phyloP scores from a whole-genome alignment of 225 moss, liverwort and hornwort genomes.

The Polytrichum commune region DNA sequence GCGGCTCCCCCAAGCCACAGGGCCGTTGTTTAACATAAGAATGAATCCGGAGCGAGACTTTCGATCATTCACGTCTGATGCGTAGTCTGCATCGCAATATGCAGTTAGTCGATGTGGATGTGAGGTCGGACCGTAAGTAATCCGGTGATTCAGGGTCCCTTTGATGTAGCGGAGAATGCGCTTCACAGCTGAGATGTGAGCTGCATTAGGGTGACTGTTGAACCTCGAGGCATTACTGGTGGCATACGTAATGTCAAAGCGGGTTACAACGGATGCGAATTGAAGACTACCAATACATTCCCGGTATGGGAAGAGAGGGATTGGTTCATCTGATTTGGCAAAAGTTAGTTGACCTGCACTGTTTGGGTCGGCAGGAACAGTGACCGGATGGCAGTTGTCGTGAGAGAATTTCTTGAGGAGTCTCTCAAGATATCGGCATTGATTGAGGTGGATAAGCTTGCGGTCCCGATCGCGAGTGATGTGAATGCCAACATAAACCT shows the following conservation, averaged over 20 bases:
- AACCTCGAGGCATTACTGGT: neutral
- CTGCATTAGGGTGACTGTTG: neutral
- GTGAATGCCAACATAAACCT: no score
- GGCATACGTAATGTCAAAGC: neutral
- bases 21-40: neutral
- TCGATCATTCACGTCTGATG: neutral
- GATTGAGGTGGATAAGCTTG: no score
- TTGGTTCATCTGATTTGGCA: no score
- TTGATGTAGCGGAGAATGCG: slow-evolving; percentile 4
- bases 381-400: no score
- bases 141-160: neutral
- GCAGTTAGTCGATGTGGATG: neutral
- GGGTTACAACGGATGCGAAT: neutral
- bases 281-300: no score
- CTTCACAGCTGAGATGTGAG: neutral
- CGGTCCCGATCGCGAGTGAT: no score
- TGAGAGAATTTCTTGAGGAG: no score
- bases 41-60: neutral
- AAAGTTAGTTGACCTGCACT: no score
- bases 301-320: no score
- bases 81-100: slow-evolving; percentile 9
- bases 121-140: neutral
- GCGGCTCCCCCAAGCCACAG: neutral
- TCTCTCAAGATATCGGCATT: no score
- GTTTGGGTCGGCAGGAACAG: no score